These are phyloP conservation scores for Cnidoscolus chayamansa DNA, from an alignment of 441 rosid genomes.

Conservation along the genomic window DNA sequence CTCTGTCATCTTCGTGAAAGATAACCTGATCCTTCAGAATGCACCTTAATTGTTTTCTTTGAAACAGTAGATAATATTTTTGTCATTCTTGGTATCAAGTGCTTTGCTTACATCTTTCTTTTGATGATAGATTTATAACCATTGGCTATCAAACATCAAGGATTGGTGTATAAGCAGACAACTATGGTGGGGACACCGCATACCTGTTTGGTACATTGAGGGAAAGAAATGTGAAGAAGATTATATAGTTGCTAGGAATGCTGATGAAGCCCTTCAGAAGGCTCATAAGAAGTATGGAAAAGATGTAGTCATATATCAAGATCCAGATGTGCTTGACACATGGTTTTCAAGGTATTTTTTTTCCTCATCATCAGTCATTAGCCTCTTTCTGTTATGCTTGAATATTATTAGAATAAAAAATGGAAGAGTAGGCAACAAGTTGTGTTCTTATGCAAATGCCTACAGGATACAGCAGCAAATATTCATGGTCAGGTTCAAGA, in stretches of 20 bases:
- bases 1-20: not conserved
- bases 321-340: conserved; percentile 96
- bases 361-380: not conserved
- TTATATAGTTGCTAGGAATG: conserved; percentile 73
- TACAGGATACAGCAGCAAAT: conserved; percentile 4
- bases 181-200: conserved; percentile 98
- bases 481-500: conserved; percentile 2
- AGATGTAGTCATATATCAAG: conserved; percentile 81
- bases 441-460: not conserved
- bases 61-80: not conserved
- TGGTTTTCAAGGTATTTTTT: conserved; percentile 90
- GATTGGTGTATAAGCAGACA: conserved; percentile 99
- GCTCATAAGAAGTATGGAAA: conserved; percentile 72
- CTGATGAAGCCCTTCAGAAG: conserved; percentile 74
- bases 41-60: not conserved
- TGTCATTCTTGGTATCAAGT: not conserved
- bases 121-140: conserved; percentile 72
- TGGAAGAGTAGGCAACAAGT: not conserved
- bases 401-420: not conserved
- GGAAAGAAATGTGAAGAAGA: conserved; percentile 87
- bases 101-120: conserved; percentile 7
- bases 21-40: not conserved
- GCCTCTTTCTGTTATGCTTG: not conserved
- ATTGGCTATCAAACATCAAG: conserved; percentile 92
- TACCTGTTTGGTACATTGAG: conserved; percentile 93